Percentiles rank a stretch among this genome's conserved stretches.
phyloP scores from a whole-genome alignment of 2,329 filamentous ascomycete genomes.

The Clarireedia homoeocarpa region DNA sequence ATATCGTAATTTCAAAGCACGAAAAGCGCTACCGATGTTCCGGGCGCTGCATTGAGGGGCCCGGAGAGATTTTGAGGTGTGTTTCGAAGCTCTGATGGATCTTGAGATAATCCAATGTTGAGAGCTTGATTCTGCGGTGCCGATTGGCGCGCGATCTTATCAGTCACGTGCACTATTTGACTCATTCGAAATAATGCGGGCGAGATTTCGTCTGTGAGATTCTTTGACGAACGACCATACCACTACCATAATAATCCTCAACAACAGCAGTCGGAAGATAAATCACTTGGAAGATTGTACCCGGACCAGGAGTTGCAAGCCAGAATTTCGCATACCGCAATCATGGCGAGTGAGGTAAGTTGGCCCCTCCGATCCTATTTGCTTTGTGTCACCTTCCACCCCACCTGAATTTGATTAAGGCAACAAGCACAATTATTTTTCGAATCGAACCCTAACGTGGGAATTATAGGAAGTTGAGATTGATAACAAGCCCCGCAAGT shows the following conservation, averaged over 20 bases:
- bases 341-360: slow-evolving; percentile 10
- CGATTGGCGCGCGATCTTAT: neutral
- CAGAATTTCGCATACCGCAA: neutral
- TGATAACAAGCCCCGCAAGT: slow-evolving; percentile 68
- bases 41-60: slow-evolving; percentile 6
- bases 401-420: slow-evolving; percentile 4
- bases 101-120: neutral
- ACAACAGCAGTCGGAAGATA: too few species aligned
- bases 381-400: neutral
- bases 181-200: too few species aligned
- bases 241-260: too few species aligned
- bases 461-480: slow-evolving; percentile 16
- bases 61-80: neutral
- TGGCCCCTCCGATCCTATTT: neutral
- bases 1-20: slow-evolving; percentile 9
- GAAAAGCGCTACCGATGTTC: slow-evolving; percentile 2
- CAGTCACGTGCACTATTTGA: too few species aligned
- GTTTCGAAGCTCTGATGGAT: neutral
- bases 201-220: too few species aligned
- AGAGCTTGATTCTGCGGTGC: neutral
- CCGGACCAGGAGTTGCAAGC: too few species aligned
- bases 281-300: too few species aligned
- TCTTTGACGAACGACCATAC: too few species aligned
- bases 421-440: slow-evolving; percentile 3
- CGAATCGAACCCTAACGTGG: slow-evolving; percentile 8